These are phyloP conservation scores for Ilex aquifolium DNA, from an alignment of 257 asterid species.

Conservation along the genomic window DNA sequence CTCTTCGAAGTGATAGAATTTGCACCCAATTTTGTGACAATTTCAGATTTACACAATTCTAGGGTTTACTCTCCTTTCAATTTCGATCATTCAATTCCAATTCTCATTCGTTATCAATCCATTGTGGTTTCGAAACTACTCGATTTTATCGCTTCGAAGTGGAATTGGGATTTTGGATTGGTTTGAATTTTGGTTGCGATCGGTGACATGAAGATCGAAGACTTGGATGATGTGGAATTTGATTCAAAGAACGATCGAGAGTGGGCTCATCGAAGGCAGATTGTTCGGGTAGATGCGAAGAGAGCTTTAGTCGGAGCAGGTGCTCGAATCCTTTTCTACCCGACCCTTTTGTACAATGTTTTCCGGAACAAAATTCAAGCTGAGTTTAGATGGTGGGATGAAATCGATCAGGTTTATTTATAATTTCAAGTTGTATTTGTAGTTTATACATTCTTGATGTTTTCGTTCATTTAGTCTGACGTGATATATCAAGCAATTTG, in stretches of 20 bases:
- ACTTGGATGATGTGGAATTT: slow-evolving; percentile 40
- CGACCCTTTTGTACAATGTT: slow-evolving; percentile 86
- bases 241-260: slow-evolving; percentile 18
- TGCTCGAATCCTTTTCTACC: slow-evolving; percentile 90
- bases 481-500: too few relatives aligned
- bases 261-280: slow-evolving; percentile 20
- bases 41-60: not conserved
- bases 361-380: slow-evolving; percentile 77
- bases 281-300: slow-evolving; percentile 67
- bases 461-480: too few relatives aligned
- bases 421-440: not conserved
- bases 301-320: slow-evolving; percentile 94
- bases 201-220: slow-evolving; percentile 75
- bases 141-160: not conserved
- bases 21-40: not conserved
- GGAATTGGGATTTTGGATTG: not conserved
- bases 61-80: not conserved
- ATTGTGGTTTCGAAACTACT: too few relatives aligned
- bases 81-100: too few relatives aligned
- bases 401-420: slow-evolving; percentile 66
- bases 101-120: too few relatives aligned
- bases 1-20: not conserved
- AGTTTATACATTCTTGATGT: not conserved
- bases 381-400: slow-evolving; percentile 97
- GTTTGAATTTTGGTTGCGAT: slow-evolving; percentile 5